Base-by-base conservation (phyloP, 805 yeast genomes). In the Yamadazyma insecticola region DNA sequence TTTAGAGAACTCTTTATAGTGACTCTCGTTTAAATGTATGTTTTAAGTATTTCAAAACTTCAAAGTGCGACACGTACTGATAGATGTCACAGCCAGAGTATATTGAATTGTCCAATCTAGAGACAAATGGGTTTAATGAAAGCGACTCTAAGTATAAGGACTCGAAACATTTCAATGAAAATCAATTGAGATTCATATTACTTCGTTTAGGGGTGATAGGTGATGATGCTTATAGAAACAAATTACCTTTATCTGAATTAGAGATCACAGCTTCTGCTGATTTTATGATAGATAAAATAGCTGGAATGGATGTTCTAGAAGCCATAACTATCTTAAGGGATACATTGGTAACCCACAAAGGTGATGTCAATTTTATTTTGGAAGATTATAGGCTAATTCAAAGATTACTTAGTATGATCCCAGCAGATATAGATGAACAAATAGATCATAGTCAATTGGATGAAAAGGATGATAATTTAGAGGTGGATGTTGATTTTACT, bases 331-430 rank as follows among this genome's bases (percentile, higher is more conserved):
- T 64, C 5, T 46, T 65, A 4, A 44, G 69, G 25, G 55, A 53
- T 8, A 53, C 63, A 2, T 46, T 65, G 35, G 67, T 41, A 1
- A 65, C 56, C 6, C 70, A 55, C 32, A 40, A 35, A 18, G 56
- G 50, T 2, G 60, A 55, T 36, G 63, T 63, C 22, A 65, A 65
- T 35, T 64, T 55, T 35, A 47, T 55, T 4, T 41, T 43, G 7
- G 58, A 53, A 21, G 70, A 64, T 38, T 64, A 60, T 39, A 33
- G 37, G 13, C 40, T 63, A 9, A 41, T 65, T 7, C 57, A 60
- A 37, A 32, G 35, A 6, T 30, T 30, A 6, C 18, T 36, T 2
- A 17, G 31, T 5, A 26, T 19, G 13, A 32, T 24, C 3, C 33
- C 36, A 6, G 24, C 3, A 8, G 28, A 26, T 24, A 15, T 14